Percentiles rank a stretch among this genome's conserved stretches.
phyloP scores from a whole-genome alignment of 2,329 filamentous ascomycete genomes.

The Didymella lethalis region DNA sequence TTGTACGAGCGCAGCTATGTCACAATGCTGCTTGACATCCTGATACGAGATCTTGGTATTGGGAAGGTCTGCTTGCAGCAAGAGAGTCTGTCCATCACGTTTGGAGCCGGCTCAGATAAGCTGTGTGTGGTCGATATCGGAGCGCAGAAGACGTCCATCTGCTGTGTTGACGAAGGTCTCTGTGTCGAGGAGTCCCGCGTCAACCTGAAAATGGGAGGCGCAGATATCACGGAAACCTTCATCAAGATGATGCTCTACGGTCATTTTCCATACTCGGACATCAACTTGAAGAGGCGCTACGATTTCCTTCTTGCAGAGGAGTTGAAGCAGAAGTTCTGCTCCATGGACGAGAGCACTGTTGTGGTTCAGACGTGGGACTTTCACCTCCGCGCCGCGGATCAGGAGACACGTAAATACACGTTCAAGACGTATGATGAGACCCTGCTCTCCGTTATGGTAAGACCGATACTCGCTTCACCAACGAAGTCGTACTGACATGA shows the following conservation, averaged over 20 bases:
- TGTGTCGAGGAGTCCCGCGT: constrained; percentile 93
- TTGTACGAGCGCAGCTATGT: constrained; percentile 95
- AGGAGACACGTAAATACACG: constrained; percentile 89
- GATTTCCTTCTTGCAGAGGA: constrained; percentile 95
- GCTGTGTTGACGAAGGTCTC: constrained; percentile 96
- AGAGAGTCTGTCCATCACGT: constrained; percentile 92
- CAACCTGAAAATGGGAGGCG: constrained; percentile 92
- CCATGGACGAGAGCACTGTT: constrained; percentile 87
- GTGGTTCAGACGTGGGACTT: constrained; percentile 90
- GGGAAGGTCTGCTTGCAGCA: constrained; percentile 91
- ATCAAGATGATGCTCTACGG: constrained; percentile 98
- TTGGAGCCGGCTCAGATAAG: constrained; percentile 92
- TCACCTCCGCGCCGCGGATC: constrained; percentile 84
- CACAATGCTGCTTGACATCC: constrained; percentile 80
- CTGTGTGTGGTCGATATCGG: constrained; percentile 96
- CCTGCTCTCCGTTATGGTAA: constrained; percentile 83
- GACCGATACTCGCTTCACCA: constrained; percentile 10
- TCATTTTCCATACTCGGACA: constrained; percentile 93
- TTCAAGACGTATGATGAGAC: constrained; percentile 99
- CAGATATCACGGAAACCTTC: constrained; percentile 92
- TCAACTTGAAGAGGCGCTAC: constrained; percentile 88
- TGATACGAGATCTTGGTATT: constrained; percentile 90
- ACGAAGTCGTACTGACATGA: constrained; percentile 16
- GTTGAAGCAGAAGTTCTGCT: constrained; percentile 91
- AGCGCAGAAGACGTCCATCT: constrained; percentile 95